A percentile compares a stretch with the other conserved stretches of the same genome.
These are phyloP conservation scores for Aspergillus persii DNA, from an alignment of 2,329 filamentous ascomycete species.

Conservation along the genomic window DNA sequence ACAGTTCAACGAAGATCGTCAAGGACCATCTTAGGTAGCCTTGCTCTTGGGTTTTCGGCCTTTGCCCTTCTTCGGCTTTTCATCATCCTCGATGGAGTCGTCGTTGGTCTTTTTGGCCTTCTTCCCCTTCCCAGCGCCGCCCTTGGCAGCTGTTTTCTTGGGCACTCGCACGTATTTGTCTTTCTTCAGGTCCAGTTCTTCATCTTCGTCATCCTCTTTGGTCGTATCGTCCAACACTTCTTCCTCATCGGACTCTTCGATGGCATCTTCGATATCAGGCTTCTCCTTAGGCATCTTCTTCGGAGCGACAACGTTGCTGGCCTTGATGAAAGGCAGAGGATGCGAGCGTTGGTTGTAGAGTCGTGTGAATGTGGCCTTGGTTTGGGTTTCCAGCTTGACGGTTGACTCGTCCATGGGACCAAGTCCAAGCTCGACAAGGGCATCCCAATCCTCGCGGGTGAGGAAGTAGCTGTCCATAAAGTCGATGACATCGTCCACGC, in stretches of 20 bases:
- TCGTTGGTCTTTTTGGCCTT: slow-evolving; percentile 51
- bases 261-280: slow-evolving; percentile 92
- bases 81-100: slow-evolving; percentile 34
- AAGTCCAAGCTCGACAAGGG: slow-evolving; percentile 84
- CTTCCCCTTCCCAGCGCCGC: slow-evolving; percentile 44
- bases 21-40: slow-evolving; percentile 2
- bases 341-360: slow-evolving; percentile 85
- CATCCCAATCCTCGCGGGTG: slow-evolving; percentile 92
- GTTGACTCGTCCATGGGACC: slow-evolving; percentile 75
- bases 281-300: slow-evolving; percentile 71
- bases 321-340: slow-evolving; percentile 94
- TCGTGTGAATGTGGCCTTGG: slow-evolving; percentile 87
- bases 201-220: slow-evolving; percentile 66
- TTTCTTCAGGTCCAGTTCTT: slow-evolving; percentile 80
- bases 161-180: slow-evolving; percentile 96
- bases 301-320: slow-evolving; percentile 69
- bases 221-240: slow-evolving; percentile 55
- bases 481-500: slow-evolving; percentile 78
- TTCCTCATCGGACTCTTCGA: slow-evolving; percentile 84
- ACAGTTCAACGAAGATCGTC: neutral
- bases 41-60: slow-evolving; percentile 32
- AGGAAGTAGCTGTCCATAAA: slow-evolving; percentile 97
- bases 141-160: slow-evolving; percentile 59
- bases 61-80: slow-evolving; percentile 54
- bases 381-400: slow-evolving; percentile 77